These are phyloP conservation scores for Climacium dendroides DNA, from an alignment of 225 moss, liverwort and hornwort species.

Conservation along the genomic window DNA sequence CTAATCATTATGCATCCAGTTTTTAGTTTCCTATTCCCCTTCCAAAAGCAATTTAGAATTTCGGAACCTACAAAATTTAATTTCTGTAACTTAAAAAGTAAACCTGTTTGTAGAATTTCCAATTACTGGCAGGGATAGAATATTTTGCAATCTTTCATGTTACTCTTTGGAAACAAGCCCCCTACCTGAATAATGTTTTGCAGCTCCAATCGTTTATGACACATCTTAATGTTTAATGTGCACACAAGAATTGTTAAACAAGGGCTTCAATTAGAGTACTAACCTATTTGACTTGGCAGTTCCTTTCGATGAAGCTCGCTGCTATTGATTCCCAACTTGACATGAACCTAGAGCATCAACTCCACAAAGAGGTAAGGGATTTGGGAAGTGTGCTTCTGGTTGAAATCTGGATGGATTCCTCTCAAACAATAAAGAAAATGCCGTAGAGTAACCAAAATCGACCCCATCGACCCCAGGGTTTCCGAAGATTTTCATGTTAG, in stretches of 20 bases:
- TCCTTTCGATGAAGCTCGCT: slow-evolving; percentile 89
- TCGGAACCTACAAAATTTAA: not conserved
- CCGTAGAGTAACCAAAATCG: not conserved
- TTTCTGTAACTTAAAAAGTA: not conserved
- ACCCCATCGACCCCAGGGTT: no score
- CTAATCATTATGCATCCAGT: not conserved
- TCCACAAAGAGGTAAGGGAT: slow-evolving; percentile 59
- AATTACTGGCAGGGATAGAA: not conserved
- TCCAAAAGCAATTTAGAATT: not conserved
- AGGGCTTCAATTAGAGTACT: not conserved
- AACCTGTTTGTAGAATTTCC: not conserved
- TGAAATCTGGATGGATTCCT: not conserved
- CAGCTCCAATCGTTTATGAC: not conserved
- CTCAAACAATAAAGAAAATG: not conserved
- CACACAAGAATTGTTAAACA: not conserved
- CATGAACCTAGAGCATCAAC: slow-evolving; percentile 49
- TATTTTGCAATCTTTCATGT: not conserved
- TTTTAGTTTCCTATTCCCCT: not conserved
- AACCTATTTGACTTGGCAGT: slow-evolving; percentile 19
- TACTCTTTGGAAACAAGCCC: not conserved
- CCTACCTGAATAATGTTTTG: not conserved
- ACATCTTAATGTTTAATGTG: not conserved
- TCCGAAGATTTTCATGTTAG: not conserved
- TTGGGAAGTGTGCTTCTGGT: not conserved
- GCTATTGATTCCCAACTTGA: slow-evolving; percentile 65